These are phyloP conservation scores for Cicer pinnatifidum DNA, from an alignment of 306 rosid genomes.

Conservation along the genomic window DNA sequence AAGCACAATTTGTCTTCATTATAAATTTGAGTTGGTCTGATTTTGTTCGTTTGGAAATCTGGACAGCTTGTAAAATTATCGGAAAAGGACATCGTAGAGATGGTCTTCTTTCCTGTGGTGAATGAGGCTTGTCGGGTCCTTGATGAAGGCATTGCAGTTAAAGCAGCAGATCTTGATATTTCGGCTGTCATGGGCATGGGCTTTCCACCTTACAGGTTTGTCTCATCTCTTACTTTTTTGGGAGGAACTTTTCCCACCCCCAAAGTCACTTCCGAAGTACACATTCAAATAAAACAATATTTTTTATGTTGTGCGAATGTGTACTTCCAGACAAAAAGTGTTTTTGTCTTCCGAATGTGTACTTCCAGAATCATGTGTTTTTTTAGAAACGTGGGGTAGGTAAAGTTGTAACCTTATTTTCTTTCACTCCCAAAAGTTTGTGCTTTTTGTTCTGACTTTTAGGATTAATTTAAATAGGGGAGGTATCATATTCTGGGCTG, in stretches of 20 bases:
- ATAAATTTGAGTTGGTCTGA: constrained; percentile 23
- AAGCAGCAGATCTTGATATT: constrained; percentile 90
- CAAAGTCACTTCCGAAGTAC: no score
- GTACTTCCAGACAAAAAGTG: no score
- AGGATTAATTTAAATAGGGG: constrained; percentile 66
- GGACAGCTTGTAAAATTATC: constrained; percentile 73
- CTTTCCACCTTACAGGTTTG: constrained; percentile 94
- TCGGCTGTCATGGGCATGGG: constrained; percentile 94
- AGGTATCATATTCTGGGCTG: constrained; percentile 96
- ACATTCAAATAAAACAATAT: no score
- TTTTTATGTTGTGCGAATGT: no score
- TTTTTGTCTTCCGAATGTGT: no score
- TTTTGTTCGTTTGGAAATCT: constrained; percentile 38
- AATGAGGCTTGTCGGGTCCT: constrained; percentile 96
- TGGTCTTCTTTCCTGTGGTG: constrained; percentile 94
- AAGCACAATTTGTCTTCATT: background rate
- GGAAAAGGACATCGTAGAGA: constrained; percentile 85
- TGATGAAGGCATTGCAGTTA: constrained; percentile 90
- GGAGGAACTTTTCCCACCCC: no score
- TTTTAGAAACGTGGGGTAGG: no score
- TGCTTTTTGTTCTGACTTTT: constrained; percentile 32
- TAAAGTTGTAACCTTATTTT: no score
- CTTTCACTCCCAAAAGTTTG: background rate
- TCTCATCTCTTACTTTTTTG: constrained; percentile 13
- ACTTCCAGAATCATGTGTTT: no score